A percentile compares a stretch with the other conserved stretches of the same genome.
Conservation (phyloP, 192 early-diverging fungal species). For the Umbelopsis vinacea region DNA sequence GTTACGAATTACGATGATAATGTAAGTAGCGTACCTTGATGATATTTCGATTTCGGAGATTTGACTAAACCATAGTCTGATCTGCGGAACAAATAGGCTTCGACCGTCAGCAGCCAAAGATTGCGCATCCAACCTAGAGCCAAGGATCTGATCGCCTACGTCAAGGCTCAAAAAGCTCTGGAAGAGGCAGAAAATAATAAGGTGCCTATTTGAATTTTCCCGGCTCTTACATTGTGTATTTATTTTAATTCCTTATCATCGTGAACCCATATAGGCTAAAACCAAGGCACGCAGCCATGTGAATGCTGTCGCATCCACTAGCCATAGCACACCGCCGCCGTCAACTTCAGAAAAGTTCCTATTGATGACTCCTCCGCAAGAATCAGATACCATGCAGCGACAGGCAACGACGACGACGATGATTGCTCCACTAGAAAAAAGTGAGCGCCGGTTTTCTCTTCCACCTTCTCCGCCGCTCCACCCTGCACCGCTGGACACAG, state of each 20-base stretch:
- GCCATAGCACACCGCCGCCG: neutral
- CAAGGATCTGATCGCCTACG: conserved; percentile 25
- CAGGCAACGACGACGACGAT: neutral
- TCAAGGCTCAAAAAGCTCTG: conserved; percentile 6
- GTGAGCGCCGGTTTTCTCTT: neutral
- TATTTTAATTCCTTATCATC: neutral
- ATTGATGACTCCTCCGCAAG: conserved; percentile 6
- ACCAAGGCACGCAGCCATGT: neutral
- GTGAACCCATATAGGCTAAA: neutral
- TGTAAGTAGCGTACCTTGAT: neutral
- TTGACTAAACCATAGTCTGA: neutral
- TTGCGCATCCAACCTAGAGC: neutral
- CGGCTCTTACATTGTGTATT: neutral
- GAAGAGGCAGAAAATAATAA: neutral
- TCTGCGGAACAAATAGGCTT: neutral
- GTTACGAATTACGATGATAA: conserved; percentile 32
- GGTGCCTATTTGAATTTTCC: neutral
- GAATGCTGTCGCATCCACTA: neutral
- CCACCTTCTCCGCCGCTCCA: conserved; percentile 19
- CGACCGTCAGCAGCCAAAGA: neutral
- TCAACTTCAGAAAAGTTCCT: neutral
- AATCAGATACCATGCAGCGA: neutral
- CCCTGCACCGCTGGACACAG: neutral
- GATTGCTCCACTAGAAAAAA: conserved; percentile 8
- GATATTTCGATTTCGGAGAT: neutral